Evolutionary conservation across 805 yeast genomes (phyloP), one percentile per base, ranked within the genome.

Genomic region (Wickerhamomyces rabaulensis): DNA sequence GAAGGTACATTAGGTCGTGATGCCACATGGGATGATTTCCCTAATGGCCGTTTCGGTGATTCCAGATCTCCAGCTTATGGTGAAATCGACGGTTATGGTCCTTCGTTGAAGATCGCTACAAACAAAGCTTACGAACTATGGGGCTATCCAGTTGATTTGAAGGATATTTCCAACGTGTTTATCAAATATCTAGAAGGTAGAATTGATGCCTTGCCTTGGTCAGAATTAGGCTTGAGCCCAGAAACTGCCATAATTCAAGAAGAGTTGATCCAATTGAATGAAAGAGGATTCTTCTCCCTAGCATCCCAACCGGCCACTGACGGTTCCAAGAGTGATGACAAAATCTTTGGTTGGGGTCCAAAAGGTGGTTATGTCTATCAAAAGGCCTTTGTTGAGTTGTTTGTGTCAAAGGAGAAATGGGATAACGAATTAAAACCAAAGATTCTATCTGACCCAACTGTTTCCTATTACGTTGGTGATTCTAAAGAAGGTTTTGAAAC

Each of bases 331-430:
- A 85, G 95, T 8, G 72, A 79, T n/a, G 98, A 94, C 67, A 81
- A 80, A 48, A 82, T 92, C 26, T 84, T 90, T 62, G 99, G 99
- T 3, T 94, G 99, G 99, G 99, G 99, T 41, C 97, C 99, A 8
- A 70, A 75, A 20, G 79, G 84, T 58, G 99, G 99, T 3, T 71
- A 78, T 41, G 85, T 94, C 23, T 94, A 87, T 65, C 99, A 94
- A 63, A 91, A 94, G 67, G 83, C 97, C 6, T 91, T 90, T 67
- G 88, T 94, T n/a, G 95, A 87, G 65, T 76, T 92, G 64, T 88
- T 94, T 58, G 71, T 90, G n/a, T 79, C 86, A 15, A 82, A 79
- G 52, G 64, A 74, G 2, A 79, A 78, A 42, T 92, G 97, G 97
- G 73, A 76, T 16, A 48, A 60, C 2, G 63, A 62, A 27, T 60